Evolutionary conservation across 257 asterid genomes (phyloP), one percentile per base, ranked within the genome.

Genomic region (Haberlea rhodopensis): DNA sequence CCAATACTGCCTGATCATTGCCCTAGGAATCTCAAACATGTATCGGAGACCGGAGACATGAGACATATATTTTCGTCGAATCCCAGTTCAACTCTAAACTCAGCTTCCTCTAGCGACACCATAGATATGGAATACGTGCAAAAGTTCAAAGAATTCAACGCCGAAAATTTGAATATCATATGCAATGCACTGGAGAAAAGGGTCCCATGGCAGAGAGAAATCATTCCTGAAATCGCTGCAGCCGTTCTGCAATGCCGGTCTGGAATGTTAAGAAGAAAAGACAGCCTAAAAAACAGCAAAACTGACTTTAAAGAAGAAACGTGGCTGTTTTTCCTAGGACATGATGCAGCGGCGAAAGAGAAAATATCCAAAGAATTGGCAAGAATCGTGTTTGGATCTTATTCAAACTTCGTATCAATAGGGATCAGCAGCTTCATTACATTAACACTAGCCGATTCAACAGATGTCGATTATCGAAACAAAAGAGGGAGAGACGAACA

Each of bases 221-320:
- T 82, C 23, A 79, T 88, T 21, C 77, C 80, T 0, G 89, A 85
- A 7, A 80, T 91, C 2, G 81, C 81, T 0, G 88, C 81, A 22
- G 80, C 92, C 0, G 66, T 91, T 18, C 75, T 88, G 23, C 90
- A 83, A 63, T 91, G 90, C 82, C 70, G 98, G 63, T 88, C 96
- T 0, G 84, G 91, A 18, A 86, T 84, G 91, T 32, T 79, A 23
- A 72, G 71, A 31, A 75, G 90, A 63, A 83, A 73, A 65, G 75
- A 62, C 11, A 67, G 26, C 13, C 0, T 1, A 0, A 48, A 6
- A 8, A n/a, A 57, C 37, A 23, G 8, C 6, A 8, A 8, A 2
- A 6, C 1, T 20, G 72, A 29, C 9, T 40, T 22, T 4, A 91
- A 83, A 68, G 86, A 86, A 66, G 98, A 86, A 25, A 83, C 92